Percentiles rank a stretch among this genome's conserved stretches.
Conservation (phyloP, 129 eudicot species). For the Silybum marianum region DNA sequence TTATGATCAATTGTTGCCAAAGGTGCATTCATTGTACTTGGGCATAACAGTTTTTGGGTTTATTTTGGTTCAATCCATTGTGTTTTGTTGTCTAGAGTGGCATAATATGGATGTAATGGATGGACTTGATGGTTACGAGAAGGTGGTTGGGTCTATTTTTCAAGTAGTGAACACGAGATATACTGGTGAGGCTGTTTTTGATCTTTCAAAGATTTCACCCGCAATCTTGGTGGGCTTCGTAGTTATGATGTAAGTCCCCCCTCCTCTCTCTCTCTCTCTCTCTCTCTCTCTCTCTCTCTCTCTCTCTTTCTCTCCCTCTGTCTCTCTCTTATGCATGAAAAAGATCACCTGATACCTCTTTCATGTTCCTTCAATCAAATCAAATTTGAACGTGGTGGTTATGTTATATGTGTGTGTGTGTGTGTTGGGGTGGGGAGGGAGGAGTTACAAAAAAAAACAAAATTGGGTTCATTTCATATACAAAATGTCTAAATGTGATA, state of each 20-base stretch:
- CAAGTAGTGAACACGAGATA: conserved; percentile 53
- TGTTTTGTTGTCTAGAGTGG: conserved; percentile 54
- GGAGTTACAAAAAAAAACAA: too few relatives aligned
- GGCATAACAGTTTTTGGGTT: conserved; percentile 37
- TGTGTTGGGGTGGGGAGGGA: too few relatives aligned
- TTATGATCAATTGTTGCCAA: conserved; percentile 36
- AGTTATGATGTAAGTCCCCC: conserved; percentile 46
- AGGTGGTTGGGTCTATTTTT: conserved; percentile 43
- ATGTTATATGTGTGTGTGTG: too few relatives aligned
- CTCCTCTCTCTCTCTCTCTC: background rate
- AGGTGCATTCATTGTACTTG: conserved; percentile 2
- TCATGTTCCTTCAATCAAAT: too few relatives aligned
- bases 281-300: background rate
- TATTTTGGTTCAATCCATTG: conserved; percentile 29
- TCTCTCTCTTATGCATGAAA: too few relatives aligned
- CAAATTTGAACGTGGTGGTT: too few relatives aligned
- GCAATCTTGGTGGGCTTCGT: conserved; percentile 51
- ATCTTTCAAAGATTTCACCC: conserved; percentile 44
- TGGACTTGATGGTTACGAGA: conserved; percentile 38
- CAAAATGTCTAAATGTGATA: too few relatives aligned
- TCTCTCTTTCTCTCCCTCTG: background rate
- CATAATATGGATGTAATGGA: conserved; percentile 15
- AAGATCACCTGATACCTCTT: too few relatives aligned
- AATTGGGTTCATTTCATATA: too few relatives aligned
- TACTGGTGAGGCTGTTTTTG: conserved; percentile 52